These are phyloP conservation scores for Chytridium lagenaria DNA, from an alignment of 371 early-diverging fungal genomes.

Conservation along the genomic window DNA sequence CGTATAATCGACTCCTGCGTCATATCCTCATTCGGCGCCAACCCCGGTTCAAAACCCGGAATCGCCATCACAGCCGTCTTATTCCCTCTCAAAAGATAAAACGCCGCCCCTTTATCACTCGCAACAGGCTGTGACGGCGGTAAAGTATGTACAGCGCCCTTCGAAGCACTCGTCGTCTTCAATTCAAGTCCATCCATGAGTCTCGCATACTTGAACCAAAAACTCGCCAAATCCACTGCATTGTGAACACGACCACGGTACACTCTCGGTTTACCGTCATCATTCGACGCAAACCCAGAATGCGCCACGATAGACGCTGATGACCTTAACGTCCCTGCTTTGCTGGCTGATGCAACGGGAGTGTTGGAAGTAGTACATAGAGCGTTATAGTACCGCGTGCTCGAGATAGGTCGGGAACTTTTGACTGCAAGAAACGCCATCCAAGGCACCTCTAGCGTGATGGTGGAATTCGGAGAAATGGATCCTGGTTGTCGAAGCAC, in stretches of 20 bases:
- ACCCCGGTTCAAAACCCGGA: background rate
- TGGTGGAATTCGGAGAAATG: background rate
- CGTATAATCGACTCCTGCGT: background rate
- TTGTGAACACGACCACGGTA: background rate
- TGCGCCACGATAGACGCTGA: background rate
- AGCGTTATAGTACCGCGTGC: background rate
- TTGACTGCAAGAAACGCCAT: constrained; percentile 12
- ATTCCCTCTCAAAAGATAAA: background rate
- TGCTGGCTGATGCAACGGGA: background rate
- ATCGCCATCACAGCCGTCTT: background rate
- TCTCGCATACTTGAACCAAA: background rate
- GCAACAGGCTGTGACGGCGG: background rate
- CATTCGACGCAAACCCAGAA: too few species aligned
- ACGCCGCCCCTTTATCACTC: background rate
- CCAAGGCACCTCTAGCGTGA: constrained; percentile 11
- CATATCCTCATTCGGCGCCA: background rate
- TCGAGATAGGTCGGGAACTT: background rate
- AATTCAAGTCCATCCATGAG: background rate
- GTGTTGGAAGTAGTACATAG: background rate
- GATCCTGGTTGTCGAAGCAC: background rate
- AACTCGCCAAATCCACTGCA: background rate
- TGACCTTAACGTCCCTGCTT: background rate
- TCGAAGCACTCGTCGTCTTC: background rate
- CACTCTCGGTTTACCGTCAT: background rate
- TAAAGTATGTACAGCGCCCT: background rate